Base-by-base conservation (phyloP, 371 early-diverging fungal species). In the Blyttiomyces sp. region DNA sequence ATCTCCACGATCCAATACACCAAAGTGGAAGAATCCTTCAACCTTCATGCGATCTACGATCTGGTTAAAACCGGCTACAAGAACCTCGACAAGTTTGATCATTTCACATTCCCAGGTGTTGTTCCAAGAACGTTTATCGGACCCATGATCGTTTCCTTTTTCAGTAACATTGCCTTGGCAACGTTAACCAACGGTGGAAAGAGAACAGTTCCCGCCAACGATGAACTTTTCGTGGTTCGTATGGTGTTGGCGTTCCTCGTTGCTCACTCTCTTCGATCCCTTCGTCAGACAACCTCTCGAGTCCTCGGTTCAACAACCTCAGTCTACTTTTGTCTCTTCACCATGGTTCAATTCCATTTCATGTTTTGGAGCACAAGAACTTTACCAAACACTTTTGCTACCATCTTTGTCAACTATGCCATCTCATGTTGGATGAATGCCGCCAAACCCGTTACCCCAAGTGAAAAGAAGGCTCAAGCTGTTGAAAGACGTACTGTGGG, bases 1-100 rank as follows among this genome's bases (percentile, higher is more conserved):
- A 24, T 61, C 33, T 7, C n/a, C 21, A 21, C 54, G 3, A 64
- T 84, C 32, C 96, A 95, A 0, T 95, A 75, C 70, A 91, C 92
- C 45, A 95, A 96, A 74, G 96, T 97, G 31, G 96, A 97, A 72
- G 97, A 97, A 68, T 90, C 91, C 61, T 97, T 97, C 75, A 91
- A 90, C 65, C 52, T 92, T 43, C 97, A 97, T 71, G 95, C 96
- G 2, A 82, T 82, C 2, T 92, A 94, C 68, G 96, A 97, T 71
- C 76, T 96, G 28, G 55, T 94, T 49, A 24, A 61, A 49, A 32
- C 65, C 59, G 61, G 66, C 9, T 54, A 57, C 9, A 21, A 11
- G 0, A 27, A 58, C 24, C 57, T 82, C 17, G 46, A 62, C 11
- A 51, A 69, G 4, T 76, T 59, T 46, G 74, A 73, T 36, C 72